Evolutionary conservation across 2,329 filamentous ascomycete genomes (phyloP).

Genomic region (Cercospora zeina): DNA sequence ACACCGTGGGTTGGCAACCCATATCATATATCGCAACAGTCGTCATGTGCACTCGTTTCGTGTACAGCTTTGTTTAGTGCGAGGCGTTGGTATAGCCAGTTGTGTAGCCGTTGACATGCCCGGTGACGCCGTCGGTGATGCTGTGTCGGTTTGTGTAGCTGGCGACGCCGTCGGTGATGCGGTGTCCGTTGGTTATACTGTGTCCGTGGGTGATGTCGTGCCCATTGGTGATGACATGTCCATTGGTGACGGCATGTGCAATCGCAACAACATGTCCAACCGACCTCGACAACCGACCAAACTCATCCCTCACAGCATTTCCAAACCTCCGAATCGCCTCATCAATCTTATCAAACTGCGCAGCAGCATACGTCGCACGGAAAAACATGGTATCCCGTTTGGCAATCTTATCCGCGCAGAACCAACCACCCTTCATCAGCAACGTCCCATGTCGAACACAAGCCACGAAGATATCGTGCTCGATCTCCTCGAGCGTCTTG

Average conservation of each 20-base stretch:
- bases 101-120: not conserved
- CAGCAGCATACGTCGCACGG: conserved; percentile 84
- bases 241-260: conserved; percentile 13
- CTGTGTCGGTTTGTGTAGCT: not conserved
- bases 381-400: conserved; percentile 72
- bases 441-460: conserved; percentile 77
- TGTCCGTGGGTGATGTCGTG: conserved; percentile 9
- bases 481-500: conserved; percentile 63
- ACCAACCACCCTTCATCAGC: conserved; percentile 85
- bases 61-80: not conserved
- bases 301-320: conserved; percentile 65
- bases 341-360: conserved; percentile 55
- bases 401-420: conserved; percentile 69
- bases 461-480: conserved; percentile 81
- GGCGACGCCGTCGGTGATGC: conserved; percentile 2
- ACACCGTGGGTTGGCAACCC: too few relatives aligned
- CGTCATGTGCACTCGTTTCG: not conserved
- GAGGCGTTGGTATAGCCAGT: conserved; percentile 4
- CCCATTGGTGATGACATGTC: conserved; percentile 11
- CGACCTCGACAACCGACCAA: conserved; percentile 41
- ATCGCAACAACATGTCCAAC: conserved; percentile 16
- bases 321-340: conserved; percentile 65
- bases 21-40: conserved; percentile 1
- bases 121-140: not conserved
- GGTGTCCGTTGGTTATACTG: conserved; percentile 6